Evolutionary conservation across 768 basidiomycete species (phyloP).

Genomic region (Hirschioporus abietinus): DNA sequence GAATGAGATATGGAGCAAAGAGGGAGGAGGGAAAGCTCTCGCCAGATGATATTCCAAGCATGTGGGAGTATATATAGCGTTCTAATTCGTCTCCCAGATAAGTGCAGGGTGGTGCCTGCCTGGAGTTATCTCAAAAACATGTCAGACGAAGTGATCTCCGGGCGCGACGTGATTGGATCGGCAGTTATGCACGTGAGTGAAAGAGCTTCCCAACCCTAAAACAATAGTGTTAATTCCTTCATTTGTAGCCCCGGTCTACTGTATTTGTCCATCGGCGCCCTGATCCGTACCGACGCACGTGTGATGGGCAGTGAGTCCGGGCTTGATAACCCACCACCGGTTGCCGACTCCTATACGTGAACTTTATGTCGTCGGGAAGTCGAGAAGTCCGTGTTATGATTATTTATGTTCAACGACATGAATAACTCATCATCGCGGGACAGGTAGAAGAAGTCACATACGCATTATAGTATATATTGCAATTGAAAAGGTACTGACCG

Average conservation of each 20-base stretch:
- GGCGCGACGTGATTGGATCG: background rate
- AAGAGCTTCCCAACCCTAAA: background rate
- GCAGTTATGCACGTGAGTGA: background rate
- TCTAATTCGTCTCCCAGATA: slow-evolving; percentile 1
- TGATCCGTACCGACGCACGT: background rate
- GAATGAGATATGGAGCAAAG: background rate
- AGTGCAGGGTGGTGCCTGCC: slow-evolving; percentile 1
- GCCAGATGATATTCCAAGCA: background rate
- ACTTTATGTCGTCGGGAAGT: background rate
- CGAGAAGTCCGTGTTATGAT: background rate
- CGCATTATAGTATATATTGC: too few species aligned
- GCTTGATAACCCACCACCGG: background rate
- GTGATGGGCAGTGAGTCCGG: background rate
- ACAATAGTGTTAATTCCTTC: background rate
- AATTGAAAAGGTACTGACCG: background rate
- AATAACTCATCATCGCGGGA: background rate
- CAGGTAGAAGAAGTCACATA: background rate
- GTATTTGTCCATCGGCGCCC: too few species aligned
- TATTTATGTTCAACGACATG: background rate
- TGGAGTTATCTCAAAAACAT: background rate
- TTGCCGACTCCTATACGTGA: background rate
- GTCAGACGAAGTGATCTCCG: background rate
- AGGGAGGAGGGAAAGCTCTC: background rate
- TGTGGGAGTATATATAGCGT: background rate
- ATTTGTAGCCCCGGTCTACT: background rate